Evolutionary conservation across 768 basidiomycete genomes (phyloP).

Genomic region (Russula griseocarnosa): DNA sequence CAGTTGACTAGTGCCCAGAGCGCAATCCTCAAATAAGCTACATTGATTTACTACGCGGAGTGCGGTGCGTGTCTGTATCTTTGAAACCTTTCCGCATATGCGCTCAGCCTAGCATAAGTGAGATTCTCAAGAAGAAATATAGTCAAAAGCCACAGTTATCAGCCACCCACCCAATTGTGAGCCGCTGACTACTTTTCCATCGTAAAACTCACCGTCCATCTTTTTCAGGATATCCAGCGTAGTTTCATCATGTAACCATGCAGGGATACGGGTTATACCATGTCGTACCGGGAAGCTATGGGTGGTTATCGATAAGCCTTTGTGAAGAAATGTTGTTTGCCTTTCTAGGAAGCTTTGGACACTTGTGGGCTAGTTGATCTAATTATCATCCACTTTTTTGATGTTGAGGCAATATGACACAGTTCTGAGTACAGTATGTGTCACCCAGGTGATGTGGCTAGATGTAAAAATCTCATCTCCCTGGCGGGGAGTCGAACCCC

Average conservation of each 20-base stretch:
- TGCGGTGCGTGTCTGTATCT: constrained; percentile 13
- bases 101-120: constrained; percentile 36
- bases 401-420: too few relatives aligned
- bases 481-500: constrained; percentile 38
- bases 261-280: background rate
- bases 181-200: constrained; percentile 24
- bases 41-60: constrained; percentile 19
- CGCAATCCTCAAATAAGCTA: constrained; percentile 40
- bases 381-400: background rate
- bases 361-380: background rate
- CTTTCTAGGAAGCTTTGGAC: background rate
- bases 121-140: constrained; percentile 54
- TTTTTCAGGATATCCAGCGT: constrained; percentile 6
- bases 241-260: constrained; percentile 19
- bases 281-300: background rate
- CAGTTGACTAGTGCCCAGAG: constrained; percentile 6
- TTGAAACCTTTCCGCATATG: background rate
- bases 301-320: background rate
- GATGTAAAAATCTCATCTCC: constrained; percentile 12
- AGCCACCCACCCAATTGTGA: constrained; percentile 64
- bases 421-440: too few relatives aligned
- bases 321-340: background rate
- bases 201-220: background rate
- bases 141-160: constrained; percentile 71
- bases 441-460: background rate